Conservation (phyloP, 306 rosid species). For the Dalbergia cochinchinensis region DNA sequence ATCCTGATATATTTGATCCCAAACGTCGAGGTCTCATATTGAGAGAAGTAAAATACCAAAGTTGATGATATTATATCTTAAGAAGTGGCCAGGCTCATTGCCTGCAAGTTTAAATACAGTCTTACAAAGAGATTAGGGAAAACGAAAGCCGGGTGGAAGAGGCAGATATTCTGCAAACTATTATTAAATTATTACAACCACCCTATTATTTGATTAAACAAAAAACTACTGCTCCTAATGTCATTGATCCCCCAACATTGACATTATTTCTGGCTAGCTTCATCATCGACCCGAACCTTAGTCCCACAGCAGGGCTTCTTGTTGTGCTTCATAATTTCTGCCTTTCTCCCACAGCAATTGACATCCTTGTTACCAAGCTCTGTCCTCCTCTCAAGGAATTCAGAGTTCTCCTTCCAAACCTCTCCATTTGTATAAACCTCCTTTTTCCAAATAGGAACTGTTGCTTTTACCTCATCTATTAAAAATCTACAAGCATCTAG, state of each 20-base stretch:
- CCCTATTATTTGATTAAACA: neutral
- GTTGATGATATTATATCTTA: conserved; percentile 8
- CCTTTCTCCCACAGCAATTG: conserved; percentile 36
- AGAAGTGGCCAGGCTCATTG: neutral
- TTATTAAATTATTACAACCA: neutral
- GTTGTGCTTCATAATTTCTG: conserved; percentile 43
- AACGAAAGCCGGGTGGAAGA: neutral
- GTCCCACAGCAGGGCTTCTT: conserved; percentile 68
- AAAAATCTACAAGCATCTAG: conserved; percentile 81
- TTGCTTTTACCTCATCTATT: conserved; percentile 87
- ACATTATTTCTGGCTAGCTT: conserved; percentile 46
- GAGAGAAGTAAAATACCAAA: neutral
- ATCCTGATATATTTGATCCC: no score
- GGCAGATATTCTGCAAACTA: neutral
- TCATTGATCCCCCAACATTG: conserved; percentile 13
- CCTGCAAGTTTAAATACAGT: conserved; percentile 19
- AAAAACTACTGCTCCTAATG: neutral
- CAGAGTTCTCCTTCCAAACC: conserved; percentile 93
- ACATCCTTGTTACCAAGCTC: conserved; percentile 61
- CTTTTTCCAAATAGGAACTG: conserved; percentile 96
- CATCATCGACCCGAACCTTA: conserved; percentile 63
- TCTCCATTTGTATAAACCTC: conserved; percentile 93
- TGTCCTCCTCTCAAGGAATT: conserved; percentile 76
- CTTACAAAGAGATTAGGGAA: neutral
- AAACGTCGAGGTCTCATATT: no score